A percentile compares a stretch with the other conserved stretches of the same genome.
These are phyloP conservation scores for Pyrenophora tritici-repentis DNA, from an alignment of 2,329 filamentous ascomycete genomes.

Conservation along the genomic window DNA sequence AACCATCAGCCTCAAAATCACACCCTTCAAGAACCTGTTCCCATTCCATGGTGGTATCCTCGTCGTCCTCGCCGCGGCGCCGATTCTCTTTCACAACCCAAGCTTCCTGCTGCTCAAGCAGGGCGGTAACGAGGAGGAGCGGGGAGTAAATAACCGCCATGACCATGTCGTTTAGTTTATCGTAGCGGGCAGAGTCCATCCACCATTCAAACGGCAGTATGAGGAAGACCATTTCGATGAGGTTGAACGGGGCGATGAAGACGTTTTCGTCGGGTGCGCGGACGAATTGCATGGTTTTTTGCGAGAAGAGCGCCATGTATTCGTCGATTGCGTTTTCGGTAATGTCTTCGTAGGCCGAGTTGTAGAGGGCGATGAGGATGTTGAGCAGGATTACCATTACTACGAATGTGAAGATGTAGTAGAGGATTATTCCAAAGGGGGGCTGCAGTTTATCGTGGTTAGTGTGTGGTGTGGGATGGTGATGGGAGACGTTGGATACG, in stretches of 20 bases:
- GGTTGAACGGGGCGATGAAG: slow-evolving; percentile 93
- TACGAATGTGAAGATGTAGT: slow-evolving; percentile 97
- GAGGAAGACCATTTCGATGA: slow-evolving; percentile 83
- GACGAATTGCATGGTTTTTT: slow-evolving; percentile 96
- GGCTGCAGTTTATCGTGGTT: slow-evolving; percentile 50
- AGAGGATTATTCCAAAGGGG: slow-evolving; percentile 91
- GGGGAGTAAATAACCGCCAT: slow-evolving; percentile 88
- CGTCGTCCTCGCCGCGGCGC: slow-evolving; percentile 80
- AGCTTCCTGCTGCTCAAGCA: slow-evolving; percentile 54
- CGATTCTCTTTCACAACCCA: slow-evolving; percentile 73
- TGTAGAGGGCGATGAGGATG: slow-evolving; percentile 95
- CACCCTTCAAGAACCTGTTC: slow-evolving; percentile 75
- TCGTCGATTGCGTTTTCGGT: slow-evolving; percentile 93
- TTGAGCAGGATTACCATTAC: slow-evolving; percentile 96
- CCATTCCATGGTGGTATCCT: slow-evolving; percentile 90
- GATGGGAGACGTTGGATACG: slow-evolving; percentile 3
- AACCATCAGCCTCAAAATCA: slow-evolving; percentile 83
- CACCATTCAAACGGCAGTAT: slow-evolving; percentile 92
- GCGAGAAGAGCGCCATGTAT: slow-evolving; percentile 88
- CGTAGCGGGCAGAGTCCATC: slow-evolving; percentile 75
- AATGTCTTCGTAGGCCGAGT: slow-evolving; percentile 93
- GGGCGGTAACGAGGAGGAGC: slow-evolving; percentile 77
- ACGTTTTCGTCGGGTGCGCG: slow-evolving; percentile 97
- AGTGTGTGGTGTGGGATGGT: neutral
- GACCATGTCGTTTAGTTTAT: slow-evolving; percentile 82